Base-by-base conservation (phyloP, 2,329 filamentous ascomycete species). In the Lasiodiplodia theobromae region DNA sequence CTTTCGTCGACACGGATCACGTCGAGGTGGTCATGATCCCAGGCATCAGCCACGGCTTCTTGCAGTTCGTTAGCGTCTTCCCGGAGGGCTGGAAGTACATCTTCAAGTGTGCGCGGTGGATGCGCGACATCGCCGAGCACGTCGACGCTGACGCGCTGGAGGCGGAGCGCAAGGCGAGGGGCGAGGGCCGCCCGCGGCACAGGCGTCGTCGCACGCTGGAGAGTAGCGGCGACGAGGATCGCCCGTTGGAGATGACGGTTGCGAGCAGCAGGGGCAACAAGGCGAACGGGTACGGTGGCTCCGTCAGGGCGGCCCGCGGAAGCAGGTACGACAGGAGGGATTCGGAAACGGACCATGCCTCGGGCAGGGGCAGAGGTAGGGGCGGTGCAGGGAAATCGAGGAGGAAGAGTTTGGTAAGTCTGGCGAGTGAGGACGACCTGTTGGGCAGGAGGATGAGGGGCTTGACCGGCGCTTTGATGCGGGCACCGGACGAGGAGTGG, bases 61-160 rank as follows among this genome's bases (percentile, higher is more conserved):
- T 97, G 73, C 94, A 97, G 76, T 97, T 99, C 76, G 93, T 93
- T 0, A 86, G 88, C 0, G 84, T 97, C 3, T 99, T 96, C 73
- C 94, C 94, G 0, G 93, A 96, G 10, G 94, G 92, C 1, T 97
- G 94, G 92, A 91, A 91, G 74, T 91, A 96, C 76, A 92, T 98
- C 73, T 88, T 91, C 71, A 87, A 91, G 40, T 92, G 92, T 71
- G 91, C 89, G 0, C 82, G 85, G 18, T 98, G 95, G 95, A 94
- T 97, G 73, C 86, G 90, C 57, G 89, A 94, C 34, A 86, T 94
- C 0, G 95, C 97, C 81, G 67, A 83, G 79, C 44, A 87, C 73
- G 16, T 77, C 75, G 69, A 81, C 83, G 80, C 75, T 0, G 77
- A 79, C 51, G 76, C 78, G 64, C 18, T 37, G 56, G 56, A 34